A percentile compares a stretch with the other conserved stretches of the same genome.
Evolutionary conservation across 2,329 filamentous ascomycete species (phyloP).

Genomic region (Cercospora beticola): DNA sequence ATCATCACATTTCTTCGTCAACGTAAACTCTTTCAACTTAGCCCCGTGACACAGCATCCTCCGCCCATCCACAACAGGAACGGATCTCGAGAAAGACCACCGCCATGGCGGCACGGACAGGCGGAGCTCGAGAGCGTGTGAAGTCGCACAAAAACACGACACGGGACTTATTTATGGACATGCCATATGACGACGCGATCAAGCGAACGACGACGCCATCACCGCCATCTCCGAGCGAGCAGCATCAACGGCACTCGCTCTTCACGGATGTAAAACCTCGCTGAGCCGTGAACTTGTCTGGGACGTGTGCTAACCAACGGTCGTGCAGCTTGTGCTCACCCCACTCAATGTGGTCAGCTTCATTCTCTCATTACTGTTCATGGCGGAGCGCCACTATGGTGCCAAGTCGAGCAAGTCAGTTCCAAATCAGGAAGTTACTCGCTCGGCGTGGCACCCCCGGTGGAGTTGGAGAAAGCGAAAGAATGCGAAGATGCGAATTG

Average conservation of each 20-base stretch:
- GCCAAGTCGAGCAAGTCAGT: conserved; percentile 44
- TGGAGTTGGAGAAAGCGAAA: conserved; percentile 48
- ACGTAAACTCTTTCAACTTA: conserved; percentile 1
- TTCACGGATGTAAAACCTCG: conserved; percentile 28
- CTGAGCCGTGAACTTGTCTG: not conserved
- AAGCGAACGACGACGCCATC: conserved; percentile 22
- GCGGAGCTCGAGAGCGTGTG: conserved; percentile 15
- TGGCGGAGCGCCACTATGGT: conserved; percentile 59
- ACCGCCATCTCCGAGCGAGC: conserved; percentile 24
- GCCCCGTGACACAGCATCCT: conserved; percentile 22
- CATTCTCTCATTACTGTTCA: conserved; percentile 59
- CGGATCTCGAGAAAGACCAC: conserved; percentile 10
- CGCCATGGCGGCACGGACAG: conserved; percentile 20
- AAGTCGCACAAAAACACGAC: conserved; percentile 31
- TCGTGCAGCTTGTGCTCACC: conserved; percentile 52
- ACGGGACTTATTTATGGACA: conserved; percentile 33
- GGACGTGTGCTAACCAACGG: conserved; percentile 2
- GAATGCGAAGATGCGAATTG: conserved; percentile 61
- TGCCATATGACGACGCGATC: conserved; percentile 30
- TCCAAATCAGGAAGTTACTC: conserved; percentile 44
- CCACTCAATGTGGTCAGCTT: conserved; percentile 65
- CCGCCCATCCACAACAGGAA: not conserved
- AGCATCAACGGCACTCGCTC: conserved; percentile 17
- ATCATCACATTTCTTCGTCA: not conserved
- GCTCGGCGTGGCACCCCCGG: conserved; percentile 35